Conservation (phyloP, 2,329 filamentous ascomycete species). For the Sporothrix pseudoabietina region DNA sequence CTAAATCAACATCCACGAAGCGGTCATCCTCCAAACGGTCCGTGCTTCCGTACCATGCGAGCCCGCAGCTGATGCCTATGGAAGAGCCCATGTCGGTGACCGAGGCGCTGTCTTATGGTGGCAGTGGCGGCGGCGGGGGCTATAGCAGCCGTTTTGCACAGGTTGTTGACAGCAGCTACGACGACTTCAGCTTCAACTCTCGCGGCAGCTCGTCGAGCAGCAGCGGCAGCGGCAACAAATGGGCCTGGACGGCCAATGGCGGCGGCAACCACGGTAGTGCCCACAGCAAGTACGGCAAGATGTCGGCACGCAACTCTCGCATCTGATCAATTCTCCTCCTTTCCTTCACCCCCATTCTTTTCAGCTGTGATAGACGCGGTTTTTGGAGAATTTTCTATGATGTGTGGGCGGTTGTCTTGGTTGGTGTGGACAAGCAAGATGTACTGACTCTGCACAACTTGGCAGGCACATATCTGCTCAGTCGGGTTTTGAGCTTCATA, state of each 20-base stretch:
- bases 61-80: slow-evolving; percentile 45
- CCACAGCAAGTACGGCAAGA: slow-evolving; percentile 17
- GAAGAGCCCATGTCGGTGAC: slow-evolving; percentile 44
- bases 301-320: slow-evolving; percentile 2
- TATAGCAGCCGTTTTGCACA: slow-evolving; percentile 17
- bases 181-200: slow-evolving; percentile 15
- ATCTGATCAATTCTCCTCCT: neutral
- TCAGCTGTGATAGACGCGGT: neutral
- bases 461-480: neutral
- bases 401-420: neutral
- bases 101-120: slow-evolving; percentile 40
- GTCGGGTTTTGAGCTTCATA: neutral
- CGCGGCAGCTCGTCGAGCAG: neutral
- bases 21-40: slow-evolving; percentile 32
- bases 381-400: neutral
- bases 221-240: slow-evolving; percentile 12
- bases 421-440: no score
- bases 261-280: slow-evolving; percentile 16
- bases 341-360: neutral
- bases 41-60: slow-evolving; percentile 45
- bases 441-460: no score
- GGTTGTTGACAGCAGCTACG: slow-evolving; percentile 34
- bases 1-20: neutral
- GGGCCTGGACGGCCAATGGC: slow-evolving; percentile 12
- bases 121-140: slow-evolving; percentile 5